Evolutionary conservation across 345 rosid species (phyloP).

Genomic region (Arabis hirsuta): DNA sequence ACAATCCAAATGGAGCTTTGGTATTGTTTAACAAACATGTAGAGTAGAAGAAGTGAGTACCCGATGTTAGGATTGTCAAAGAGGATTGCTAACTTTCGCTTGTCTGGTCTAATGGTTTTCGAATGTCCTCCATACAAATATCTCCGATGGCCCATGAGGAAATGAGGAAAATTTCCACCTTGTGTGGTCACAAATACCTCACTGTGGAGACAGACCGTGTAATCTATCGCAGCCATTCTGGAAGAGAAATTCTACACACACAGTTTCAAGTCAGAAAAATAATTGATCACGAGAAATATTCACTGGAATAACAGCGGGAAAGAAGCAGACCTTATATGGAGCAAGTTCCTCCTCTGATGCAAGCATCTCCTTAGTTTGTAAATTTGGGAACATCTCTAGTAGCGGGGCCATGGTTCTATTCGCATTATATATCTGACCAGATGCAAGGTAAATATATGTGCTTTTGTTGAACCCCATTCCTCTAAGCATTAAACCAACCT

Average conservation of each 20-base stretch:
- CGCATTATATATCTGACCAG: slow-evolving; percentile 91
- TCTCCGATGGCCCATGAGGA: slow-evolving; percentile 96
- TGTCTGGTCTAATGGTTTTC: slow-evolving; percentile 95
- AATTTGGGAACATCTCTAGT: slow-evolving; percentile 93
- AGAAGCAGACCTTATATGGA: slow-evolving; percentile 67
- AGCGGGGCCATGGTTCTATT: slow-evolving; percentile 91
- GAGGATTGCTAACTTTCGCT: slow-evolving; percentile 89
- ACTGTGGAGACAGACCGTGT: slow-evolving; percentile 98
- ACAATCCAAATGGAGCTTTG: slow-evolving; percentile 2
- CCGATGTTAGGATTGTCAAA: slow-evolving; percentile 90
- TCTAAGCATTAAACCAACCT: slow-evolving; percentile 99
- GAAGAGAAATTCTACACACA: slow-evolving; percentile 88
- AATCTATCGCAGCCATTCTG: slow-evolving; percentile 99
- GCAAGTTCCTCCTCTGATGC: slow-evolving; percentile 88
- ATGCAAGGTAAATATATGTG: slow-evolving; percentile 85
- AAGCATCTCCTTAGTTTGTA: slow-evolving; percentile 89
- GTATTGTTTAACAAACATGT: slow-evolving; percentile 2
- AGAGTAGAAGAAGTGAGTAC: slow-evolving; percentile 51
- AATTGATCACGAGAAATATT: background rate
- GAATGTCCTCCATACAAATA: slow-evolving; percentile 91
- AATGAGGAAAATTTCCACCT: slow-evolving; percentile 99
- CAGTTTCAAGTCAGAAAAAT: slow-evolving; percentile 42
- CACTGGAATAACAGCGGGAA: slow-evolving; percentile 8
- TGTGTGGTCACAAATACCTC: slow-evolving; percentile 99
- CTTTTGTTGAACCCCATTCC: slow-evolving; percentile 97